Percentiles rank a stretch among this genome's conserved stretches.
phyloP scores from a whole-genome alignment of 2,329 filamentous ascomycete species.

The Diaporthe nobilis region DNA sequence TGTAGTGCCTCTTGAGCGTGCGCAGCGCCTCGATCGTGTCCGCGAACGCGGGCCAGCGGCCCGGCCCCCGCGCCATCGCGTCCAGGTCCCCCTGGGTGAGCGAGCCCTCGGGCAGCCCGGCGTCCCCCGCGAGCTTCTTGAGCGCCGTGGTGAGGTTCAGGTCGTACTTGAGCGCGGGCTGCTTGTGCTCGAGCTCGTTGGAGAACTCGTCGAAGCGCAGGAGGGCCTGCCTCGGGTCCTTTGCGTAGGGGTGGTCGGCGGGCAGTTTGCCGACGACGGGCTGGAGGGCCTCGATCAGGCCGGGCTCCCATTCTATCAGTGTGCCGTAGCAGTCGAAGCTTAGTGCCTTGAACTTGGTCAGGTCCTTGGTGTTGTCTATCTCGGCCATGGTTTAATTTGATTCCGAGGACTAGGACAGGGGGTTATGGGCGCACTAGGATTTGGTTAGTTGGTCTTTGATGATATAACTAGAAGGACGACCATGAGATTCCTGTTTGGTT shows the following conservation, averaged over 20 bases:
- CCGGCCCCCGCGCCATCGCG: constrained; percentile 66
- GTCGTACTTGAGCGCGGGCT: constrained; percentile 72
- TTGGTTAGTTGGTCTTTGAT: background rate
- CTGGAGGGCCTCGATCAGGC: constrained; percentile 68
- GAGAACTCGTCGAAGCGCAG: constrained; percentile 60
- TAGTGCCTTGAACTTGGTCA: constrained; percentile 58
- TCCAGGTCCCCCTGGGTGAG: constrained; percentile 57
- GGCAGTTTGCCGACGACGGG: constrained; percentile 63
- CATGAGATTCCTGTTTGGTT: background rate
- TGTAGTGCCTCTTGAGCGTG: constrained; percentile 62
- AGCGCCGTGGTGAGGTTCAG: constrained; percentile 68
- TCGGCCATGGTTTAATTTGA: constrained; percentile 27
- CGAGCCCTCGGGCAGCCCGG: constrained; percentile 51
- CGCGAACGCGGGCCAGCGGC: constrained; percentile 68
- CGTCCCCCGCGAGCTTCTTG: constrained; percentile 60
- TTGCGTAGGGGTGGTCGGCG: constrained; percentile 52
- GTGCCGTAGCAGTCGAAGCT: constrained; percentile 88
- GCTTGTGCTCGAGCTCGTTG: constrained; percentile 64
- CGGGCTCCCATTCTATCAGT: constrained; percentile 83
- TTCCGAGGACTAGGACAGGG: background rate
- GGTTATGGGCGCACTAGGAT: no score
- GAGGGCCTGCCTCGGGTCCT: constrained; percentile 58
- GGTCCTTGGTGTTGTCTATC: constrained; percentile 38
- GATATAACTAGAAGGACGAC: background rate
- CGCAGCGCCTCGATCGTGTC: constrained; percentile 70